A percentile compares a stretch with the other conserved stretches of the same genome.
Evolutionary conservation across 129 eudicot genomes (phyloP).

Genomic region (Lonicera japonica): DNA sequence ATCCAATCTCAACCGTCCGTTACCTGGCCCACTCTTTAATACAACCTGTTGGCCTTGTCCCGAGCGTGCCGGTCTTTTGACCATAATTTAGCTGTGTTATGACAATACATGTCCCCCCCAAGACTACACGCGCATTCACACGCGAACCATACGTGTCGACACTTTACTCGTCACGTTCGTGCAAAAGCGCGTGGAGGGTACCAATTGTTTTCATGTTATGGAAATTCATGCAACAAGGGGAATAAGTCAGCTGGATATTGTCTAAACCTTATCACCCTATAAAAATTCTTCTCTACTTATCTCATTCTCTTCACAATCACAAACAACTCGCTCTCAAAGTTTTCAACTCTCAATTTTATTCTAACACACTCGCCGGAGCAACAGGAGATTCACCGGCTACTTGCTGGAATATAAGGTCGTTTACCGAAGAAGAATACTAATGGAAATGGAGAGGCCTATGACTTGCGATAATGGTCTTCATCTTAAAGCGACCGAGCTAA

Average conservation of each 20-base stretch:
- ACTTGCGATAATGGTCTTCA: conserved; percentile 34
- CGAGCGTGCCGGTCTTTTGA: conserved; percentile 22
- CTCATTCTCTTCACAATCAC: conserved; percentile 22
- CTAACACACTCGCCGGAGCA: conserved; percentile 6
- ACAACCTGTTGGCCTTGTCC: conserved; percentile 33
- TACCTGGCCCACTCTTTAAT: conserved; percentile 41
- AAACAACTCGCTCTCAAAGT: conserved; percentile 1
- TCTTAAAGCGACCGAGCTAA: conserved; percentile 52
- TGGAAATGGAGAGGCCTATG: conserved; percentile 4
- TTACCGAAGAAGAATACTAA: neutral
- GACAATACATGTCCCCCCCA: conserved; percentile 29
- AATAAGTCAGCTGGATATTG: conserved; percentile 47
- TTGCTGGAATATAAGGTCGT: neutral
- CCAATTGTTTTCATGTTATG: conserved; percentile 12
- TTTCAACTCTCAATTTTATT: neutral
- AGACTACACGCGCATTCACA: conserved; percentile 22
- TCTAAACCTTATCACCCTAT: conserved; percentile 31
- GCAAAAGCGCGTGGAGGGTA: conserved; percentile 26
- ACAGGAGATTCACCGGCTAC: conserved; percentile 10
- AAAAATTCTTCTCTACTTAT: conserved; percentile 23
- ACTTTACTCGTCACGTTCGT: conserved; percentile 3
- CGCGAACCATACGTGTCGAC: conserved; percentile 6
- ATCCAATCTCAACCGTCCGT: conserved; percentile 41
- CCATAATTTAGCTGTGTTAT: conserved; percentile 38
- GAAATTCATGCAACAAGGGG: conserved; percentile 45